Base-by-base conservation (phyloP, 208 protist species). In the Trypanosoma caninum region DNA sequence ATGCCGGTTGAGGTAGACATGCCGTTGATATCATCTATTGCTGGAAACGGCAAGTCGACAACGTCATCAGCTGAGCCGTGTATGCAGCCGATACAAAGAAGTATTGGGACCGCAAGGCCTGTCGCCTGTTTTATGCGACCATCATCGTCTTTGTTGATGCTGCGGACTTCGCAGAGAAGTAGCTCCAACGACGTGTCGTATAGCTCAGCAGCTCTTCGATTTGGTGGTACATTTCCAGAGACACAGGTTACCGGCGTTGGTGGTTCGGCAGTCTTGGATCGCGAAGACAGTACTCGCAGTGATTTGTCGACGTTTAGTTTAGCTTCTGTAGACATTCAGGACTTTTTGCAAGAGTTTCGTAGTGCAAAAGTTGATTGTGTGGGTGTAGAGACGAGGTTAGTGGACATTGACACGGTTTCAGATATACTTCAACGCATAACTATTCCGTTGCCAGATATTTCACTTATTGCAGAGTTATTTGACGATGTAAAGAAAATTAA, bases 321-420 rank as follows among this genome's bases (percentile, higher is more conserved):
- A 16, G 75, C 69, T 42, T 86, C 84, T 1, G 69, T 87, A n/a
- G 84, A 91, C 54, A 40, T 91, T 40, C 75, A 82, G 47, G 70
- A 82, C 27, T 86, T 93, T 35, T 50, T 93, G 0, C 52, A 74
- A 31, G 86, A 89, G 38, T 83, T 93, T 27, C 81, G 77, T 33
- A 48, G 66, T 41, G 82, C 73, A 33, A 87, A 88, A 56, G 72
- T 74, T 34, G 79, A 84, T 30, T 66, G 59, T 40, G 65, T 80
- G 30, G 84, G 81, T 2, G 64, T 59, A 1, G 69, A 79, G 10
- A 37, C 41, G 14, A 41, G 47, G 14, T 7, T 50, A 31, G 76
- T 93, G 47, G 80, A 71, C 18, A 57, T 86, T 27, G 76, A 86
- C 34, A 70, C 76, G 9, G 51, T 93, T 11, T 74, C 71, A n/a